Conservation (phyloP, 2,329 filamentous ascomycete genomes). For the Aspergillus sp. region DNA sequence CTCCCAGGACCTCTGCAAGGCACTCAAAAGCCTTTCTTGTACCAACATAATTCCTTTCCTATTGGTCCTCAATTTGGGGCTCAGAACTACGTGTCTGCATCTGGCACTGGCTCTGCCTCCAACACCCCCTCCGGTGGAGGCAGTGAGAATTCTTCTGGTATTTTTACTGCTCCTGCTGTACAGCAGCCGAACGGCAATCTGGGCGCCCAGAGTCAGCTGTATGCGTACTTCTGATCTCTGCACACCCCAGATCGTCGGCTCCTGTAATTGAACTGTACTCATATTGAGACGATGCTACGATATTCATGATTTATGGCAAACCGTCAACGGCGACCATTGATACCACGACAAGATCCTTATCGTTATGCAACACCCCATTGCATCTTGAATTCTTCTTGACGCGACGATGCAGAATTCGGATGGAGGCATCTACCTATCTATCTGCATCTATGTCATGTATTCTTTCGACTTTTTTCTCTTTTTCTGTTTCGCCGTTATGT, state of each 20-base stretch:
- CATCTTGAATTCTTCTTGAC: slow-evolving; percentile 20
- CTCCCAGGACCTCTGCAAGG: slow-evolving; percentile 30
- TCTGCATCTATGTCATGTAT: slow-evolving; percentile 19
- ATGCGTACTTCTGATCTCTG: slow-evolving; percentile 32
- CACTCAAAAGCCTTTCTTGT: slow-evolving; percentile 29
- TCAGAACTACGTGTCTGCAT: slow-evolving; percentile 22
- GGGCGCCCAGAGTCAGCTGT: slow-evolving; percentile 28
- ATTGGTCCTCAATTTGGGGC: slow-evolving; percentile 25
- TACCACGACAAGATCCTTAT: slow-evolving; percentile 25
- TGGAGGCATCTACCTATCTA: slow-evolving; percentile 13
- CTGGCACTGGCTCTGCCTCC: slow-evolving; percentile 20
- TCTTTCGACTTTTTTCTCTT: slow-evolving; percentile 13
- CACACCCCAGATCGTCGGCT: slow-evolving; percentile 18
- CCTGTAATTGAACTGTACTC: slow-evolving; percentile 33
- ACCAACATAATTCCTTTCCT: slow-evolving; percentile 29
- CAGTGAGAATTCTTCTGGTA: slow-evolving; percentile 27
- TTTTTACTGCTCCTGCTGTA: slow-evolving; percentile 29
- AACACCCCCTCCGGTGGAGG: slow-evolving; percentile 28
- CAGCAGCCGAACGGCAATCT: slow-evolving; percentile 29
- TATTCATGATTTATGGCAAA: slow-evolving; percentile 28
- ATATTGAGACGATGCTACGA: slow-evolving; percentile 41
- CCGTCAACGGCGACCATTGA: slow-evolving; percentile 24
- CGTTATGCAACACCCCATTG: slow-evolving; percentile 20
- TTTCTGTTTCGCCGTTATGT: slow-evolving; percentile 9
- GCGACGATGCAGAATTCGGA: slow-evolving; percentile 20